Evolutionary conservation across 2,329 filamentous ascomycete species (phyloP).

Genomic region (Tolypocladium endophyticum): DNA sequence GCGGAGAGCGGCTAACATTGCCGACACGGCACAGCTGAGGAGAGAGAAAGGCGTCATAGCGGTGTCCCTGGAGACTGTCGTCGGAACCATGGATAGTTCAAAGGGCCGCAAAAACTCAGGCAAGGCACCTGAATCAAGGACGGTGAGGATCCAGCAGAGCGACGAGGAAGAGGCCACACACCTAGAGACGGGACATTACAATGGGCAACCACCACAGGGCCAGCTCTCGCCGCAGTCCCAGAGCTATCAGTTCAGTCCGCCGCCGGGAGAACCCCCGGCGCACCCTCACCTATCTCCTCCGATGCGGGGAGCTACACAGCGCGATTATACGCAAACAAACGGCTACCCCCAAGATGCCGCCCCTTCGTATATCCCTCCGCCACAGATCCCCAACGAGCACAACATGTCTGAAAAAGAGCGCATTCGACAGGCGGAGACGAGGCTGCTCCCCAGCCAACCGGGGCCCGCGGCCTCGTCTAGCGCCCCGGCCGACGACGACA

Average conservation of each 20-base stretch:
- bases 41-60: slow-evolving; percentile 88
- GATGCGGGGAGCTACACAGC: neutral
- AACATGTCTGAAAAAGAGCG: slow-evolving; percentile 73
- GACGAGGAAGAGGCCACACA: slow-evolving; percentile 20
- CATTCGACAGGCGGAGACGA: slow-evolving; percentile 64
- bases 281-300: slow-evolving; percentile 3
- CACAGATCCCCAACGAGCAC: slow-evolving; percentile 48
- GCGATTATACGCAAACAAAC: slow-evolving; percentile 7
- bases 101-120: slow-evolving; percentile 14
- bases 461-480: slow-evolving; percentile 27
- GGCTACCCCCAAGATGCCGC: slow-evolving; percentile 14
- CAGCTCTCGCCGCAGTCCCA: slow-evolving; percentile 13
- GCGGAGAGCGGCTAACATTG: slow-evolving; percentile 48
- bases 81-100: slow-evolving; percentile 75
- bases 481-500: slow-evolving; percentile 32
- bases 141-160: slow-evolving; percentile 16
- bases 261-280: slow-evolving; percentile 4
- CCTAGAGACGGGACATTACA: slow-evolving; percentile 7
- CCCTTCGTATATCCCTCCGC: slow-evolving; percentile 46
- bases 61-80: slow-evolving; percentile 73
- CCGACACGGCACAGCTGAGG: slow-evolving; percentile 78
- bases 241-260: slow-evolving; percentile 15
- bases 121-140: slow-evolving; percentile 14
- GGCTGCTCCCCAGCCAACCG: slow-evolving; percentile 71
- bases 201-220: neutral